A percentile compares a stretch with the other conserved stretches of the same genome.
Conservation (phyloP, 2,329 filamentous ascomycete species). For the Scopulariopsis brevicaulis region DNA sequence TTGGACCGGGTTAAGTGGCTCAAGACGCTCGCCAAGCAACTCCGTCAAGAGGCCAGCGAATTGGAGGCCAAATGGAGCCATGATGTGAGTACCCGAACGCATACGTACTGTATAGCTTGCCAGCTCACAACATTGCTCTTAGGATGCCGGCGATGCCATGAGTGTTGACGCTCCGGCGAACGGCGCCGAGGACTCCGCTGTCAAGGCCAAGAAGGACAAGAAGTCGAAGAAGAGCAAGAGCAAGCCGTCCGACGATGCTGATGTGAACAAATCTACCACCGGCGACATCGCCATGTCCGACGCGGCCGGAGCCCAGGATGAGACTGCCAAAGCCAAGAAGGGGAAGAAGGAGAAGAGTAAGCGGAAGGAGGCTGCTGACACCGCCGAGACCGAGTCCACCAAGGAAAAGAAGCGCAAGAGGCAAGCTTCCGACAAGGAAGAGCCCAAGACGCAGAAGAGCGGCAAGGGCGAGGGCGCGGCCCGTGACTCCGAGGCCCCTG, state of each 20-base stretch:
- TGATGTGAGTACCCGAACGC: not conserved
- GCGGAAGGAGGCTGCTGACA: not conserved
- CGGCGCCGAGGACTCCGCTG: not conserved
- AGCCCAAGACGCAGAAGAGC: conserved; percentile 11
- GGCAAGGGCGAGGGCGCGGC: conserved; percentile 10
- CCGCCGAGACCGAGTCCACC: conserved; percentile 11
- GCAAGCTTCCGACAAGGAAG: not conserved
- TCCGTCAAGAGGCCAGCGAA: not conserved
- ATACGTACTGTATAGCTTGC: not conserved
- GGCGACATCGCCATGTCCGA: not conserved
- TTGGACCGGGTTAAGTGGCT: not conserved
- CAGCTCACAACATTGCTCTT: not conserved
- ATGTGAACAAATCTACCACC: too few species aligned
- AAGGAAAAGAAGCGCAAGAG: conserved; percentile 8
- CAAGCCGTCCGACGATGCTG: too few species aligned
- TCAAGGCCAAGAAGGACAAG: conserved; percentile 6
- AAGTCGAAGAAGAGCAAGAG: too few species aligned
- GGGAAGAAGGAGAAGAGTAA: conserved; percentile 9
- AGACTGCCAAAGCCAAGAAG: conserved; percentile 4
- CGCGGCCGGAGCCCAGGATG: not conserved
- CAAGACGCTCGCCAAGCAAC: not conserved
- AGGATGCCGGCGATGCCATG: not conserved
- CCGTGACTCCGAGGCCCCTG: not conserved
- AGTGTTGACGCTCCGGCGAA: not conserved
- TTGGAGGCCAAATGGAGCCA: not conserved